Conservation (phyloP, 2,329 filamentous ascomycete genomes). For the Trichoderma citrinoviride region DNA sequence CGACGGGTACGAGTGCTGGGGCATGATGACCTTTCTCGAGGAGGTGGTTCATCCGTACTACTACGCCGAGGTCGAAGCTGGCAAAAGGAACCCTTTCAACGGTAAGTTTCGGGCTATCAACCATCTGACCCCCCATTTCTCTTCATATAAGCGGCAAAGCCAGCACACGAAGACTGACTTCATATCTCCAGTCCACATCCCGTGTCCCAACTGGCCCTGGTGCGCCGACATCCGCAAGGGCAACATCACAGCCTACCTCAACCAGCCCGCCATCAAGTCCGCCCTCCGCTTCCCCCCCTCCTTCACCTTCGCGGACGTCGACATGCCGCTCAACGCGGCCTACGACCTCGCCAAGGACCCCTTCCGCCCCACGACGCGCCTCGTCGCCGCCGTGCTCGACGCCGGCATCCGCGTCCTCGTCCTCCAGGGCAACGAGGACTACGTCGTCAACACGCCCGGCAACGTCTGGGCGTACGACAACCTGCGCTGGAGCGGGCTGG, state of each 20-base stretch:
- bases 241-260: slow-evolving; percentile 29
- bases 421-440: slow-evolving; percentile 29
- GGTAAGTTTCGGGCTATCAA: slow-evolving; percentile 37
- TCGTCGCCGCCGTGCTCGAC: slow-evolving; percentile 24
- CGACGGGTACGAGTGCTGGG: slow-evolving; percentile 73
- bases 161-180: too few relatives aligned
- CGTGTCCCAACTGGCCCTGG: slow-evolving; percentile 15
- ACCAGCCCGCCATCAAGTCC: slow-evolving; percentile 24
- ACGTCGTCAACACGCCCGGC: slow-evolving; percentile 27
- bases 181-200: slow-evolving; percentile 11
- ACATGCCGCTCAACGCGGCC: slow-evolving; percentile 82
- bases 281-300: slow-evolving; percentile 55
- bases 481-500: slow-evolving; percentile 44
- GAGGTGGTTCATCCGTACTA: slow-evolving; percentile 42
- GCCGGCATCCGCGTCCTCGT: slow-evolving; percentile 26
- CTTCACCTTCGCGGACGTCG: slow-evolving; percentile 79
- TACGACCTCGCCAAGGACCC: slow-evolving; percentile 12
- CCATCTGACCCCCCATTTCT: too few relatives aligned
- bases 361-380: slow-evolving; percentile 17
- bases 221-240: slow-evolving; percentile 24
- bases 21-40: slow-evolving; percentile 35
- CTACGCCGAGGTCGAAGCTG: slow-evolving; percentile 36
- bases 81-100: slow-evolving; percentile 44
- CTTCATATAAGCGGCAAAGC: too few relatives aligned
- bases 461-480: slow-evolving; percentile 38